Base-by-base conservation (phyloP, 1,284 basidiomycete genomes). In the Coniferiporia weirii region DNA sequence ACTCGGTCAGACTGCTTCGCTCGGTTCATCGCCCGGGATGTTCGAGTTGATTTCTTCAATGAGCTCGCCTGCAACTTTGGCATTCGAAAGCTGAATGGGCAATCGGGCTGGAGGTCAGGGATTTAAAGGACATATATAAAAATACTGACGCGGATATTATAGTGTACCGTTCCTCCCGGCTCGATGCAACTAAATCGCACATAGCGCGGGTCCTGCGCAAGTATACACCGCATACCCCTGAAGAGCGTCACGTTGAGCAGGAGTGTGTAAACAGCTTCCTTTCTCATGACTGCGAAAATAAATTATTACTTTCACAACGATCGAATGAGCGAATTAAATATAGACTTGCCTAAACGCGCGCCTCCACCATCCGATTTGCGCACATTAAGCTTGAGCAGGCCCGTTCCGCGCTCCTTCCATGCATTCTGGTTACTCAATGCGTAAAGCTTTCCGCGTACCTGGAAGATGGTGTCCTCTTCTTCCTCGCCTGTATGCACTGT, bases 371-470 rank as follows among this genome's bases (percentile, higher is more conserved):
- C 88, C 15, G 75, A 72, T 60, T 79, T 75, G 64, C 82, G 81
- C 34, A 94, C 85, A 68, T 96, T 96, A 65, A 96, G 72, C 68
- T 85, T 92, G 61, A 97, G 69, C 15, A 82, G 78, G 1, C 95
- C 95, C 13, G 86, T 91, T 8, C 95, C 95, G 49, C 90, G 80
- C 70, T 98, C 95, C 69, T 89, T 92, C 94, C 94, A 98, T 55
- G 81, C 77, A 53, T 77, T 81, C 60, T 77, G 76, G 68, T 82
- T 76, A 65, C 83, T 82, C 66, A 95, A 80, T 15, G 83, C 74
- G 70, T 85, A 96, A 35, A 98, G 75, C 75, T 96, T 97, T 48
- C 89, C 89, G 61, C 95, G 86, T 10, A 89, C 86, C 73, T 91
- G 89, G 71, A 88, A 85, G 47, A 93, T 74, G 0, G 90, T 94